Evolutionary conservation across 148 eudicot genomes (phyloP), one percentile per base, ranked within the genome.

Genomic region (Pharnaceum exiguum): DNA sequence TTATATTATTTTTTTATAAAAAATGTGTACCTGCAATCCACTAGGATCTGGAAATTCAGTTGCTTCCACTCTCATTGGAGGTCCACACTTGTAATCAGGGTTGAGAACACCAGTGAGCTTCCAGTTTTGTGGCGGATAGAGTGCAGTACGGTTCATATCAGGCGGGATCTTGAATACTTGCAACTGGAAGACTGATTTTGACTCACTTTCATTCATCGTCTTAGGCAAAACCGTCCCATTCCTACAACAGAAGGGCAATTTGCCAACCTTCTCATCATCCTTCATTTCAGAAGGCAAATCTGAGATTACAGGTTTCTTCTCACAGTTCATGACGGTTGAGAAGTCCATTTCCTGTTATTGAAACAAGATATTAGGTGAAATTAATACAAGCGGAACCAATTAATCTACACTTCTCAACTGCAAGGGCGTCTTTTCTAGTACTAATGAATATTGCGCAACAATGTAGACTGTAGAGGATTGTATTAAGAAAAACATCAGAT

Each of bases 61-160:
- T 0, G 96, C 71, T 45, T 82, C 82, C 0, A 91, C 74, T 5
- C 84, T 43, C 45, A 85, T 50, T 0, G 98, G 90, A 4, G 87
- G 75, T 1, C 94, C 82, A 28, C 96, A 91, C 17, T 72, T 77
- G 72, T 87, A 91, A 2, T 61, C 31, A 0, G 94, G 96, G 63
- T 85, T 91, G 7, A 91, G 67, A 5, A 67, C 27, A 2, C 98
- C 98, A 0, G 58, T 53, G 59, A 85, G 76, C 29, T 72, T 71
- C 98, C 98, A 91, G 25, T 83, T 83, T 50, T 85, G 96, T 0
- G 98, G 98, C 2, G 98, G 96, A 46, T 65, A 56, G 3, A 91
- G 27, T 0, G 89, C 90, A 0, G 96, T 87, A 5, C 94, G 55
- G 52, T 87, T 87, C 73, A 80, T 0, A 49, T 91, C 98, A 5